Evolutionary conservation across 768 basidiomycete species (phyloP).

Genomic region (Kwoniella botswanensis): DNA sequence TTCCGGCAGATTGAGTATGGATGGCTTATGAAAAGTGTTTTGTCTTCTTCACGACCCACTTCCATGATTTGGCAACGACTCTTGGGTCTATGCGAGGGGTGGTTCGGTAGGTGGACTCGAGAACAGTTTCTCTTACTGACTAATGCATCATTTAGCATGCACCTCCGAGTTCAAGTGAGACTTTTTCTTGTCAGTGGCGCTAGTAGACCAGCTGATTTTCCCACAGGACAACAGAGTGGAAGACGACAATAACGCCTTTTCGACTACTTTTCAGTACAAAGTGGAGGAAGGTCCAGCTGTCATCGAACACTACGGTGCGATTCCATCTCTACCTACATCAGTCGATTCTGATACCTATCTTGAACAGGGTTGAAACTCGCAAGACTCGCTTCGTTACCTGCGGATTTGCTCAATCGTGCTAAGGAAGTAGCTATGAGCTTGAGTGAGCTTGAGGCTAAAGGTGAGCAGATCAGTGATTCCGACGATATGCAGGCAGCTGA

Average conservation of each 20-base stretch:
- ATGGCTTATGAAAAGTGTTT: slow-evolving; percentile 65
- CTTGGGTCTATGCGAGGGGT: slow-evolving; percentile 78
- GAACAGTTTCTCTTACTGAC: background rate
- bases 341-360: background rate
- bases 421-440: slow-evolving; percentile 68
- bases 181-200: slow-evolving; percentile 14
- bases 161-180: slow-evolving; percentile 76
- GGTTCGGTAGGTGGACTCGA: slow-evolving; percentile 67
- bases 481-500: no score
- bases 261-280: slow-evolving; percentile 54
- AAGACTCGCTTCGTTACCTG: slow-evolving; percentile 81
- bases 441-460: slow-evolving; percentile 65
- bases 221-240: slow-evolving; percentile 20
- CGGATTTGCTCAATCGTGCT: slow-evolving; percentile 70
- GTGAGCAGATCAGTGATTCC: slow-evolving; percentile 63
- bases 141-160: slow-evolving; percentile 64
- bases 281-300: slow-evolving; percentile 52
- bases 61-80: slow-evolving; percentile 76
- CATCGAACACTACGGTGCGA: slow-evolving; percentile 54
- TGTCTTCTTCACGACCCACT: slow-evolving; percentile 94
- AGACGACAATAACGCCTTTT: slow-evolving; percentile 34
- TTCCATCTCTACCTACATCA: background rate
- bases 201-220: background rate
- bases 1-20: background rate
- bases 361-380: slow-evolving; percentile 82